Evolutionary conservation across 2,329 filamentous ascomycete genomes (phyloP), one percentile per base, ranked within the genome.

Genomic region (Venturia aucupariae): DNA sequence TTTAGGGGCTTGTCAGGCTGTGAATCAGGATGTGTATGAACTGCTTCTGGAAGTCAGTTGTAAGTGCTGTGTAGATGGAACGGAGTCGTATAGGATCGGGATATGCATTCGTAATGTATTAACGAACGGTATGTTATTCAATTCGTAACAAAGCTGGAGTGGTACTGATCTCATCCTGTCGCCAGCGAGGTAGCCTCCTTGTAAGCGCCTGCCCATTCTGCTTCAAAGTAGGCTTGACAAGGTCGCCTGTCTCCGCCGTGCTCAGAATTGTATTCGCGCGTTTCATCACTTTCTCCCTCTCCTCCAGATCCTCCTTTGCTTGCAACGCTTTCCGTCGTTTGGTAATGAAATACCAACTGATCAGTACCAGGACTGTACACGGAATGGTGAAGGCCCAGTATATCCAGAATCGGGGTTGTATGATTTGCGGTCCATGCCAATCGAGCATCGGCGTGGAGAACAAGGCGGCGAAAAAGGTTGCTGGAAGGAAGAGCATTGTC

Each of bases 401-500:
- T 27, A 63, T n/a, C 64, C 64, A 63, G n/a, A 65, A 65, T 17
- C 32, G 19, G 13, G 32, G 51, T 22, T 32, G 48, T 2, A 61
- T 39, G 4, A 65, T 19, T 17, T n/a, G 22, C 15, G 62, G 10
- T 2, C 38, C n/a, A 5, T 44, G 4, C 57, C 63, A 65, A 6
- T 51, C 27, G 15, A 61, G 44, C 64, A 61, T 19, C 3, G 64
- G 44, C 4, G 57, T 39, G 7, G 64, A 39, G 19, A 62, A 65
- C 15, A 54, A n/a, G 7, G 41, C 32, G 4, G 65, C 51, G 38
- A 64, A 44, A 38, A 66, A 66, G 1, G 63, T 65, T 17, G 41
- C 63, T 13, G 63, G 65, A 4, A 66, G 51, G 39, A 66, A 66
- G 10, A 60, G 13, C 42, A 66, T 65, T 32, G 65, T 66, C 41